These are phyloP conservation scores for Trichoderma citrinoviride DNA, from an alignment of 2,329 filamentous ascomycete genomes.

Conservation along the genomic window DNA sequence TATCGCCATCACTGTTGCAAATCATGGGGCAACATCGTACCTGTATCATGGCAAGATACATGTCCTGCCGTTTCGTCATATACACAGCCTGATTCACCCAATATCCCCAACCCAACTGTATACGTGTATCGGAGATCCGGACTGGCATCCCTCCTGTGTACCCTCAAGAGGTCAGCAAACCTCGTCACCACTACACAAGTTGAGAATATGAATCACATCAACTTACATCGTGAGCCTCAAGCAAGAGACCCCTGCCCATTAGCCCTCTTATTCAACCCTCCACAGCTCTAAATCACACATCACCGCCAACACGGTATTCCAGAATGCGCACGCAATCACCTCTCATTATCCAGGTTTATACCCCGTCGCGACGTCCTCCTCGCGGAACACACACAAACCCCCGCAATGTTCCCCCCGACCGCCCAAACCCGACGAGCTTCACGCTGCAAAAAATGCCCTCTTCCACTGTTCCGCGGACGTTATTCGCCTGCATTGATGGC, in stretches of 20 bases:
- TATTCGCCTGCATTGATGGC: constrained; percentile 85
- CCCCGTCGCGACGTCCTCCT: constrained; percentile 48
- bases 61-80: background rate
- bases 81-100: background rate
- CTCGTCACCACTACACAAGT: background rate
- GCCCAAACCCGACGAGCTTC: constrained; percentile 71
- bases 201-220: background rate
- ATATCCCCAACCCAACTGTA: background rate
- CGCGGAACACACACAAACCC: constrained; percentile 69
- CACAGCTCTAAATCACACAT: constrained; percentile 43
- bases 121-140: constrained; percentile 37
- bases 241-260: constrained; percentile 52
- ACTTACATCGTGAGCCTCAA: constrained; percentile 52
- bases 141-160: constrained; percentile 30
- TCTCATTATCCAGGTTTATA: constrained; percentile 57
- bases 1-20: background rate
- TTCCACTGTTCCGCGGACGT: constrained; percentile 86
- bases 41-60: background rate
- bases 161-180: background rate
- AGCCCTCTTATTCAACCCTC: constrained; percentile 47
- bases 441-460: constrained; percentile 73
- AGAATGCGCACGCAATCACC: constrained; percentile 50
- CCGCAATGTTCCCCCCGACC: constrained; percentile 75
- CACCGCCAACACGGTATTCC: constrained; percentile 47
- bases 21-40: background rate